Conservation (phyloP, 768 basidiomycete genomes). For the Infundibulicybe gibba region DNA sequence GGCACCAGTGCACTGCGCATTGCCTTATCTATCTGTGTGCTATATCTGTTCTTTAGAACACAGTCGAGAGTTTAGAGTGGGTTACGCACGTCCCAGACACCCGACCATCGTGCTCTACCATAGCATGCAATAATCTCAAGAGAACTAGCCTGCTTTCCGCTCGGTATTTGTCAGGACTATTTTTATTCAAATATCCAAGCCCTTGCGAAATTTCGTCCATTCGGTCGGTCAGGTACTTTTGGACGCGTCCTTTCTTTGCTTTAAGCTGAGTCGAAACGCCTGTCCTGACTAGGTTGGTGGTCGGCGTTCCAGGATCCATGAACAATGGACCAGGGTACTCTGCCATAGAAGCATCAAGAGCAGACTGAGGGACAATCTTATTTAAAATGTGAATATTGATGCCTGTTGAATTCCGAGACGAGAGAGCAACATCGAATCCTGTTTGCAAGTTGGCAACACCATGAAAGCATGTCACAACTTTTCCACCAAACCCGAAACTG, state of each 20-base stretch:
- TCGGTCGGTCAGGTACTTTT: constrained; percentile 74
- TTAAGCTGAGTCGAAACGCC: constrained; percentile 65
- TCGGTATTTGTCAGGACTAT: constrained; percentile 47
- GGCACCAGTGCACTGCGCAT: constrained; percentile 75
- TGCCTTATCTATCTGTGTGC: constrained; percentile 66
- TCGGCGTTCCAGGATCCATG: constrained; percentile 65
- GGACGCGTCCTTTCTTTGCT: constrained; percentile 76
- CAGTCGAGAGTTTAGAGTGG: not conserved
- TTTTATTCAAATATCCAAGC: constrained; percentile 60
- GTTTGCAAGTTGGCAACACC: constrained; percentile 60
- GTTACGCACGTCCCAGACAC: constrained; percentile 77
- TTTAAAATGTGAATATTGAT: constrained; percentile 67
- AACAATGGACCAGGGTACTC: constrained; percentile 88
- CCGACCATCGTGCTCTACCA: constrained; percentile 89
- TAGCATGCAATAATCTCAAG: constrained; percentile 66
- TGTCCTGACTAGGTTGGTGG: constrained; percentile 67
- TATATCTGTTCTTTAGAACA: constrained; percentile 9
- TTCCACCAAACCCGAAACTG: constrained; percentile 93
- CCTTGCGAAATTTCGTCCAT: constrained; percentile 76
- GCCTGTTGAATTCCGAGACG: constrained; percentile 65
- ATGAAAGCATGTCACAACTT: constrained; percentile 86
- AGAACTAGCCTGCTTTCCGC: constrained; percentile 78
- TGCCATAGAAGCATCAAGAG: constrained; percentile 46
- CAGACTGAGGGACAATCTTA: constrained; percentile 66
- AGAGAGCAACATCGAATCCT: constrained; percentile 75